phyloP scores from a whole-genome alignment of 495 filamentous ascomycete species.

The Neurospora terricola region DNA sequence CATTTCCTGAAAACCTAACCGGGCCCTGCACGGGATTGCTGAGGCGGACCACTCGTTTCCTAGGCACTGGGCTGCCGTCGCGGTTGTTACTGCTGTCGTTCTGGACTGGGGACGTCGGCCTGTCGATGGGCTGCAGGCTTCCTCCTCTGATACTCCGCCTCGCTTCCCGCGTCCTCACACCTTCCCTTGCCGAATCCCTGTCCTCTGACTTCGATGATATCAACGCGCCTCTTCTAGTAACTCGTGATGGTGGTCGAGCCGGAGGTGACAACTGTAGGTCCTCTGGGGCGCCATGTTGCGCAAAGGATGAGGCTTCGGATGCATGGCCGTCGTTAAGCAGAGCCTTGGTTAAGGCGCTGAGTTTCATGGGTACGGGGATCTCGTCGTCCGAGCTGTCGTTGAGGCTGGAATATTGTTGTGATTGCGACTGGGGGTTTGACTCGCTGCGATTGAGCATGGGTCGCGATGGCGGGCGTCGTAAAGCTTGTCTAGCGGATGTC shows the following conservation, averaged over 20 bases:
- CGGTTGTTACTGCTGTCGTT: constrained; percentile 12
- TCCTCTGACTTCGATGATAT: constrained; percentile 17
- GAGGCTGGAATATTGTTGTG: constrained; percentile 19
- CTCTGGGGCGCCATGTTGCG: constrained; percentile 27
- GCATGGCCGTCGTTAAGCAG: constrained; percentile 54
- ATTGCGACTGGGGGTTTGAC: constrained; percentile 21
- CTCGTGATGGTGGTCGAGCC: constrained; percentile 40
- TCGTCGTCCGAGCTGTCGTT: constrained; percentile 71
- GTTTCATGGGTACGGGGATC: constrained; percentile 59
- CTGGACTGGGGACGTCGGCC: constrained; percentile 26
- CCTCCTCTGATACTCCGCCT: constrained; percentile 28
- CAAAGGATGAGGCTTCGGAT: constrained; percentile 5
- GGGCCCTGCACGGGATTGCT: constrained; percentile 25
- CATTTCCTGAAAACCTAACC: not conserved
- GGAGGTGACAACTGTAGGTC: constrained; percentile 44
- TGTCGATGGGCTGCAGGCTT: constrained; percentile 26
- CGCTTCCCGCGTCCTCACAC: constrained; percentile 16
- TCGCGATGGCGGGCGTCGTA: constrained; percentile 26
- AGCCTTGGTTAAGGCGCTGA: constrained; percentile 70
- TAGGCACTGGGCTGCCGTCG: constrained; percentile 29
- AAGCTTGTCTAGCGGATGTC: constrained; percentile 32
- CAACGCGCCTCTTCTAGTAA: constrained; percentile 34
- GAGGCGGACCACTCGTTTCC: constrained; percentile 50
- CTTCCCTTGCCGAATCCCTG: not conserved
- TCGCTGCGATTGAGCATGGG: constrained; percentile 26